Conservation (phyloP, 108 stramenopile genomes). For the Cyclotella choctawhatcheeana region DNA sequence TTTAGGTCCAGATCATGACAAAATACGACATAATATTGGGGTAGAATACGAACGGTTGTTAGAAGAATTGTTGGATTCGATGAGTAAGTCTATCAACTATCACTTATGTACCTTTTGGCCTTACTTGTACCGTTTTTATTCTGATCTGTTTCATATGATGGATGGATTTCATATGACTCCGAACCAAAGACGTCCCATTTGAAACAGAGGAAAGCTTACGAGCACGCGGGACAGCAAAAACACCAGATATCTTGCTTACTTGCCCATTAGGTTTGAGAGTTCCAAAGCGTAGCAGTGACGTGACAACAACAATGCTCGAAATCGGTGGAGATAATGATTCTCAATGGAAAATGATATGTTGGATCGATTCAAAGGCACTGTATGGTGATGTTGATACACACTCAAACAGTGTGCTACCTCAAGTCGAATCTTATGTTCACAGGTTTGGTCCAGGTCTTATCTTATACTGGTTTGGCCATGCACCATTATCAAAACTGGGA, state of each 20-base stretch:
- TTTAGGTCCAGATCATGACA: constrained; percentile 63
- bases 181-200: constrained; percentile 84
- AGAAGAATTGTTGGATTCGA: constrained; percentile 56
- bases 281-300: constrained; percentile 11
- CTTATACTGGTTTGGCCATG: constrained; percentile 90
- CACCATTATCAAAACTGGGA: constrained; percentile 66
- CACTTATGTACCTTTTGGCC: too few relatives aligned
- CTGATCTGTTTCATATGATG: too few relatives aligned
- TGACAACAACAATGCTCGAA: constrained; percentile 6
- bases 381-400: constrained; percentile 83
- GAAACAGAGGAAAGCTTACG: constrained; percentile 82
- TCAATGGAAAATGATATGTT: constrained; percentile 83
- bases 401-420: constrained; percentile 70
- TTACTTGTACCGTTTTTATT: too few relatives aligned
- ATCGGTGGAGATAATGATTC: constrained; percentile 35
- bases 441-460: constrained; percentile 84
- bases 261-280: constrained; percentile 57
- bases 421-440: constrained; percentile 85
- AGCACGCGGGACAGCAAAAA: constrained; percentile 69
- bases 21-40: constrained; percentile 64
- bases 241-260: constrained; percentile 79
- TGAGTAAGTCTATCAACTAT: constrained; percentile 53
- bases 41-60: constrained; percentile 80
- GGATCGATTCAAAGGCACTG: constrained; percentile 90
- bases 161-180: too few relatives aligned